These are phyloP conservation scores for Penicillium aurantiogriseum DNA, from an alignment of 2,329 filamentous ascomycete species.

Conservation along the genomic window DNA sequence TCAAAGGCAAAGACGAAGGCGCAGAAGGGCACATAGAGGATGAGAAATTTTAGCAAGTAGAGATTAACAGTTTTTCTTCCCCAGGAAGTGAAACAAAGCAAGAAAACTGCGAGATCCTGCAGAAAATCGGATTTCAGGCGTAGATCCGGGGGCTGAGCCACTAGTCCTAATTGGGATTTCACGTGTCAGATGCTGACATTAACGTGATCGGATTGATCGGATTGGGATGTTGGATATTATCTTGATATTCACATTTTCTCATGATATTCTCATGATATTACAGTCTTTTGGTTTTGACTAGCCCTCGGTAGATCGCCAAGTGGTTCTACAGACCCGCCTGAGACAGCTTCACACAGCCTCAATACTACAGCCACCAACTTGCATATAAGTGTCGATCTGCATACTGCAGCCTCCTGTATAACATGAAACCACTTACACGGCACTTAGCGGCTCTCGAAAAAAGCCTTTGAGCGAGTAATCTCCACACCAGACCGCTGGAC, in stretches of 20 bases:
- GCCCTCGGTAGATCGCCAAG: background rate
- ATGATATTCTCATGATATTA: background rate
- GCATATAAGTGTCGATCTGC: background rate
- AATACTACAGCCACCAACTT: background rate
- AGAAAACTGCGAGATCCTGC: slow-evolving; percentile 4
- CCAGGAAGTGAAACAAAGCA: slow-evolving; percentile 11
- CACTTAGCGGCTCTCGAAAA: slow-evolving; percentile 36
- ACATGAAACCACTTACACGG: slow-evolving; percentile 1
- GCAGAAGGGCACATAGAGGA: slow-evolving; percentile 42
- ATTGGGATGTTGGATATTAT: background rate
- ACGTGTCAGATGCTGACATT: slow-evolving; percentile 19
- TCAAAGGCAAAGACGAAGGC: slow-evolving; percentile 26
- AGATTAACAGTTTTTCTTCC: slow-evolving; percentile 5
- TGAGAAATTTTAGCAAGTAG: background rate
- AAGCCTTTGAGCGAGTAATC: slow-evolving; percentile 47
- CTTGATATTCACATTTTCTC: background rate
- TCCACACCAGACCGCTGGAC: slow-evolving; percentile 51
- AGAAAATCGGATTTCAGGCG: slow-evolving; percentile 23
- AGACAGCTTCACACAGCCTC: background rate
- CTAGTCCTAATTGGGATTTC: slow-evolving; percentile 22
- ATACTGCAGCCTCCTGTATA: slow-evolving; percentile 1
- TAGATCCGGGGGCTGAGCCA: slow-evolving; percentile 21
- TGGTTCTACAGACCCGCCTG: background rate
- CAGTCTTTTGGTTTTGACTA: background rate
- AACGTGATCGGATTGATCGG: slow-evolving; percentile 1